Percentiles rank a stretch among this genome's conserved stretches.
These are phyloP conservation scores for Phytophthora hibernalis DNA, from an alignment of 352 stramenopile genomes.

Conservation along the genomic window DNA sequence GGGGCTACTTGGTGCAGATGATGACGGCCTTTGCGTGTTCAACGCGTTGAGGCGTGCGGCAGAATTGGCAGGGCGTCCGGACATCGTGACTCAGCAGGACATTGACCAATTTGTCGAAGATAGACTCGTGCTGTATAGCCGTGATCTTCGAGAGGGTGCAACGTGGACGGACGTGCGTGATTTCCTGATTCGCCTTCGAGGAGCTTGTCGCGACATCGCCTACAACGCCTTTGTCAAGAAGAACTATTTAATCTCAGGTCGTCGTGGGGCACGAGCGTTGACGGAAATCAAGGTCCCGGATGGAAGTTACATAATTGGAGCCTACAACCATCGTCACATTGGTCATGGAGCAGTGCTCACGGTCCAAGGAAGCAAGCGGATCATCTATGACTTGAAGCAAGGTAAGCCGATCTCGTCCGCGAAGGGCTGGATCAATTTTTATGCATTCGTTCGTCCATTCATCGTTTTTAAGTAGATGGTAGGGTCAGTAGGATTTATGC, in stretches of 20 bases:
- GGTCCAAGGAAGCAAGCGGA: constrained; percentile 1
- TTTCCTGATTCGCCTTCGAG: too few species aligned
- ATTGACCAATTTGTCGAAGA: constrained; percentile 10
- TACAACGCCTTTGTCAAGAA: background rate
- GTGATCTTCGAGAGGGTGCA: constrained; percentile 3
- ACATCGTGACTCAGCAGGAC: constrained; percentile 2
- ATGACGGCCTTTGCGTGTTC: constrained; percentile 1
- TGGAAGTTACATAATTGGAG: background rate
- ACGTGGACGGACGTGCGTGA: constrained; percentile 20
- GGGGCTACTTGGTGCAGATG: background rate
- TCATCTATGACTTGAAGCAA: constrained; percentile 5
- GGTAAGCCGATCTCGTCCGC: background rate
- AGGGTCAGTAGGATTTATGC: constrained; percentile 9
- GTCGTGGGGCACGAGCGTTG: background rate
- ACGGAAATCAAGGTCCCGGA: background rate
- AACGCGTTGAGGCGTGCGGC: background rate
- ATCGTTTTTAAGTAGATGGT: constrained; percentile 4
- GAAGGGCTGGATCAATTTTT: constrained; percentile 12
- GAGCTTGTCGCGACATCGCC: background rate
- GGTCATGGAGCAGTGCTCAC: constrained; percentile 1
- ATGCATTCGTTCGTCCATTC: constrained; percentile 4
- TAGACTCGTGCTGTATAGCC: background rate
- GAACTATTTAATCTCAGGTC: background rate
- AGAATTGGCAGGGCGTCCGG: background rate
- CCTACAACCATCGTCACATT: constrained; percentile 5